phyloP scores from a whole-genome alignment of 495 filamentous ascomycete genomes.

The Aspergillus diversus region DNA sequence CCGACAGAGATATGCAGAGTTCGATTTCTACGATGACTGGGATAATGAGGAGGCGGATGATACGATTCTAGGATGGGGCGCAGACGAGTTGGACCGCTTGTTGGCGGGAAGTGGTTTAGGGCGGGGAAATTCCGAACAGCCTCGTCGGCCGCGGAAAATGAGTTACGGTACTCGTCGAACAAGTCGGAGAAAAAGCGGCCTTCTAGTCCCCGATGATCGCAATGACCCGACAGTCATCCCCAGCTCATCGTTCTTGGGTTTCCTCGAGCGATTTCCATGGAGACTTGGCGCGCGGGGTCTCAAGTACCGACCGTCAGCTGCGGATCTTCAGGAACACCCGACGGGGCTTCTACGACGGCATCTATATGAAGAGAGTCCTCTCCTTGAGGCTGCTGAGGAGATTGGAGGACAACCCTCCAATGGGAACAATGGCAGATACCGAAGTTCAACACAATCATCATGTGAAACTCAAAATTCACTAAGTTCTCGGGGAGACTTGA shows the following conservation, averaged over 20 bases:
- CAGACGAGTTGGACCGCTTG: slow-evolving; percentile 86
- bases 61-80: slow-evolving; percentile 71
- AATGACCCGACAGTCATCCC: slow-evolving; percentile 91
- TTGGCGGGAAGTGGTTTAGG: slow-evolving; percentile 72
- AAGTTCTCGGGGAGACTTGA: slow-evolving; percentile 90
- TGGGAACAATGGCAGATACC: slow-evolving; percentile 57
- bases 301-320: slow-evolving; percentile 87
- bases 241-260: slow-evolving; percentile 81
- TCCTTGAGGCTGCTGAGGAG: slow-evolving; percentile 68
- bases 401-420: slow-evolving; percentile 29
- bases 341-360: slow-evolving; percentile 49
- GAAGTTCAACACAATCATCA: slow-evolving; percentile 82
- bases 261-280: slow-evolving; percentile 82
- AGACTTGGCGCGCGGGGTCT: slow-evolving; percentile 77
- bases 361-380: slow-evolving; percentile 66
- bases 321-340: slow-evolving; percentile 89
- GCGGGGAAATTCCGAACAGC: slow-evolving; percentile 60
- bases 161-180: slow-evolving; percentile 77
- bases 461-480: slow-evolving; percentile 84
- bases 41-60: slow-evolving; percentile 71
- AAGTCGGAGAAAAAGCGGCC: slow-evolving; percentile 68
- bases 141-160: slow-evolving; percentile 78
- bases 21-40: slow-evolving; percentile 99
- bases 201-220: slow-evolving; percentile 57
- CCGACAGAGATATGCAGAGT: slow-evolving; percentile 74